A percentile compares a stretch with the other conserved stretches of the same genome.
Conservation (phyloP, 345 rosid genomes). For the Clausena lansium region DNA sequence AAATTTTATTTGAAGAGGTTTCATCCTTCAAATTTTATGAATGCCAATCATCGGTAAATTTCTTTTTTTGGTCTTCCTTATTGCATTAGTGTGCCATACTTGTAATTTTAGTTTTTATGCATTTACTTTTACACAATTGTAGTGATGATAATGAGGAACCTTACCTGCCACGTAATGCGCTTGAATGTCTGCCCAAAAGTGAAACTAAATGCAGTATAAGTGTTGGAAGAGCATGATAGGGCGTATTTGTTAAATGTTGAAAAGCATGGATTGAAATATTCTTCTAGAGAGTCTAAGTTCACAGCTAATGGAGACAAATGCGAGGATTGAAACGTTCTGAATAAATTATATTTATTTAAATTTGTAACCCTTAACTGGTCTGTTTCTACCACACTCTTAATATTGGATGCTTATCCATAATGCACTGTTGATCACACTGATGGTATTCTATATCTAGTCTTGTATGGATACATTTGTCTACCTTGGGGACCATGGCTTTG, state of each 20-base stretch:
- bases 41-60: not conserved
- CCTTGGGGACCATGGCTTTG: not conserved
- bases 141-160: not conserved
- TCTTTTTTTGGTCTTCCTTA: not conserved
- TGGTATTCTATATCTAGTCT: not conserved
- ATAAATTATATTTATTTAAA: not conserved
- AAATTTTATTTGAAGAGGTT: not conserved
- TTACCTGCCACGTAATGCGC: not conserved
- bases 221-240: not conserved
- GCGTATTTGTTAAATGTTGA: not conserved
- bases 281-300: not conserved
- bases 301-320: not conserved
- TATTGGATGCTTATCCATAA: not conserved
- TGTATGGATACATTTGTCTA: constrained; percentile 14
- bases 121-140: not conserved
- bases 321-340: not conserved
- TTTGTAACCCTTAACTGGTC: not conserved
- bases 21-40: not conserved
- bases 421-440: constrained; percentile 1
- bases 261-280: not conserved
- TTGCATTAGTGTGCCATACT: not conserved
- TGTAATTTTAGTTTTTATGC: not conserved
- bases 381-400: not conserved
- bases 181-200: not conserved
- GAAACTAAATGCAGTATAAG: not conserved